A percentile compares a stretch with the other conserved stretches of the same genome.
phyloP scores from a whole-genome alignment of 768 basidiomycete genomes.

The Podaxis carcinomalis region DNA sequence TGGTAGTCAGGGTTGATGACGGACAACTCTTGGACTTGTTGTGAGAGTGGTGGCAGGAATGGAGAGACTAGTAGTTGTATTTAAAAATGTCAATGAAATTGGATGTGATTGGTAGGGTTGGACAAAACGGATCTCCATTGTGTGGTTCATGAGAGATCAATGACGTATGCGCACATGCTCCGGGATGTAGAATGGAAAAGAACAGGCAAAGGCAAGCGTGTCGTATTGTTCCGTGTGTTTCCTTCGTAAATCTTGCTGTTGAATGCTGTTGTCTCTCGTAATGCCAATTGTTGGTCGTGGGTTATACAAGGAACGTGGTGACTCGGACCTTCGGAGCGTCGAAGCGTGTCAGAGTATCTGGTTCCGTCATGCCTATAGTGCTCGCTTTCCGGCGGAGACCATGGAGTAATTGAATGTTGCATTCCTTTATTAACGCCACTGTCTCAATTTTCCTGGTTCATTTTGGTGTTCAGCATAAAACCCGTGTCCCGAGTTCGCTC shows the following conservation, averaged over 20 bases:
- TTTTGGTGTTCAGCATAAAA: not conserved
- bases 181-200: slow-evolving; percentile 10
- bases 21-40: not conserved
- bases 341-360: not conserved
- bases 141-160: not conserved
- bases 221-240: slow-evolving; percentile 1
- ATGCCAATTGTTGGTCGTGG: not conserved
- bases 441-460: not conserved
- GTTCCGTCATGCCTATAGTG: not conserved
- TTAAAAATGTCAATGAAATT: not conserved
- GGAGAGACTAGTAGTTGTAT: not conserved
- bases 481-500: not conserved
- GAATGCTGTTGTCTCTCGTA: not conserved
- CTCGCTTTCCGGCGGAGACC: not conserved
- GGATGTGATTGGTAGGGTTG: slow-evolving; percentile 1
- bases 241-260: not conserved
- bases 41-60: not conserved
- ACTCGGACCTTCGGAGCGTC: slow-evolving; percentile 6
- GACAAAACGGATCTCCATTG: not conserved
- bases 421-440: not conserved
- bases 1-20: not conserved
- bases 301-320: not conserved
- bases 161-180: slow-evolving; percentile 3
- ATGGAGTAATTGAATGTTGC: not conserved
- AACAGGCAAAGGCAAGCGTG: not conserved